phyloP scores from a whole-genome alignment of 805 yeast species.

The Metschnikowia lachancei region DNA sequence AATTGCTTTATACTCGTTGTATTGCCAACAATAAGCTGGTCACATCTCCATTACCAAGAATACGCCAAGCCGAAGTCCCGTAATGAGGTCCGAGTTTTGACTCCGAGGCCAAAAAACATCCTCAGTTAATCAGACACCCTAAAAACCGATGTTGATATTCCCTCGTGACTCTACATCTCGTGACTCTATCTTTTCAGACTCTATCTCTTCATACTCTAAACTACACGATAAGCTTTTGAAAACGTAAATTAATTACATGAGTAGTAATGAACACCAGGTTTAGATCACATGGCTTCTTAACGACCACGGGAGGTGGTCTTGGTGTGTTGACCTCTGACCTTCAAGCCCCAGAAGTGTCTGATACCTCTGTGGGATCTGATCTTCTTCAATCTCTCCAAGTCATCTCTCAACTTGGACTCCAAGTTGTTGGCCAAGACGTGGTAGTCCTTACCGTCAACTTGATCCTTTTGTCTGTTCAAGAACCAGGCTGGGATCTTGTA shows the following conservation, averaged over 20 bases:
- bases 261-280: constrained; percentile 11
- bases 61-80: too few relatives aligned
- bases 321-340: constrained; percentile 99
- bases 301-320: constrained; percentile 98
- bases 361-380: constrained; percentile 99
- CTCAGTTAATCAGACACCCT: too few relatives aligned
- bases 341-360: constrained; percentile 99
- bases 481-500: constrained; percentile 99
- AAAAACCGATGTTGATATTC: too few relatives aligned
- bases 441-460: constrained; percentile 98
- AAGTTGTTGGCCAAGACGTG: constrained; percentile 98
- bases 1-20: too few relatives aligned
- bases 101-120: too few relatives aligned
- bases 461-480: constrained; percentile 94
- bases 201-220: too few relatives aligned
- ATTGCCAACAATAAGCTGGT: too few relatives aligned
- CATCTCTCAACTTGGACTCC: constrained; percentile 99
- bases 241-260: constrained; percentile 25
- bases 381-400: constrained; percentile 99
- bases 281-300: constrained; percentile 21
- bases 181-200: too few relatives aligned
- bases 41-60: too few relatives aligned
- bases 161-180: too few relatives aligned
- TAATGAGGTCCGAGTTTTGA: too few relatives aligned
- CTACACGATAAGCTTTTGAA: constrained; percentile 2